Base-by-base conservation (phyloP, 495 filamentous ascomycete genomes). In the Astrocystis sublimbata region DNA sequence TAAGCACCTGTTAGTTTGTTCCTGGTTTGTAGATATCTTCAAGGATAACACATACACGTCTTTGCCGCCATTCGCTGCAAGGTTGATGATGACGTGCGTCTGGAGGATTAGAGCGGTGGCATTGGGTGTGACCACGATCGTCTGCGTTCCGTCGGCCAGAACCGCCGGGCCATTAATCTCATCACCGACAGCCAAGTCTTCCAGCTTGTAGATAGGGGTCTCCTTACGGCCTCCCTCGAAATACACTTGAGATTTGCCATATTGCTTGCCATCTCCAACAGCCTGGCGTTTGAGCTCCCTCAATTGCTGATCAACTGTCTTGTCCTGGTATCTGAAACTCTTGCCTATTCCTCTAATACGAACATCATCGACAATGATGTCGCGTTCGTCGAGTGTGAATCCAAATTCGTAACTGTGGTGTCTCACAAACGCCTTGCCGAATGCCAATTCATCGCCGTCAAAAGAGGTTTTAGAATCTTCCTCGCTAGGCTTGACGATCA, bases 331-430 rank as follows among this genome's bases (percentile, higher is more conserved):
- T 59, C 88, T 83, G 74, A 92, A 93, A 61, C 90, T 96, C 73
- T 91, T 93, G 38, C 85, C 92, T 63, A 97, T 96, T 12, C 92
- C 92, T 56, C 93, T 79, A 7, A 93, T 91, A 19, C 94, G 86
- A 10, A 97, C 88, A 74, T 97, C 93, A 60, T 98, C 94, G 24
- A 98, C 85, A 52, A 98, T 90, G 42, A 97, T 92, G 66, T 97
- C 90, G 50, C 93, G 81, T 46, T 92, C 89, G 23, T 92, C 91
- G 2, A 96, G 78, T 1, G 91, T 93, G 68, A 98, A 97, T 0
- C 92, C 93, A 72, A 97, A 98, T 68, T 97, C 94, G 66, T 93
- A 93, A 36, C 92, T 85, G 68, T 98, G 93, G 55, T 96, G 89
- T 66, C 84, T 83, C 12, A 93, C 80, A 63, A 98, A 98, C 0